phyloP scores from a whole-genome alignment of 2,329 filamentous ascomycete genomes.

The Phialophora verrucosa region DNA sequence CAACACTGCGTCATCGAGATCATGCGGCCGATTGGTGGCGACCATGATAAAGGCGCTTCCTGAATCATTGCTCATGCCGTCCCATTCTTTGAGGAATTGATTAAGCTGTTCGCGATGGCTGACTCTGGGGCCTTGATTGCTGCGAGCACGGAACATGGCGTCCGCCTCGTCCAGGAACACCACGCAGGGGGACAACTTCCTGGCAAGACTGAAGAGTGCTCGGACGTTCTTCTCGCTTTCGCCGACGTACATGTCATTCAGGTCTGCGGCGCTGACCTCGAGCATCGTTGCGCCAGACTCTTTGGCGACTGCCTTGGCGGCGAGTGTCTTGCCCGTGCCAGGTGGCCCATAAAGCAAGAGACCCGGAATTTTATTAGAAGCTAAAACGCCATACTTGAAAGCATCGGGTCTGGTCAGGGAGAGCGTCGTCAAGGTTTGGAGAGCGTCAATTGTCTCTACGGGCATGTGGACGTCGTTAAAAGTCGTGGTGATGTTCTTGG shows the following conservation, averaged over 20 bases:
- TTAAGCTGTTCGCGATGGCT: conserved; percentile 90
- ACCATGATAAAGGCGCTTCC: conserved; percentile 89
- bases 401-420: conserved; percentile 87
- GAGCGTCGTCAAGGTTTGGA: conserved; percentile 86
- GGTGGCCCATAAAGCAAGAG: conserved; percentile 87
- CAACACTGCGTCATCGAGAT: conserved; percentile 72
- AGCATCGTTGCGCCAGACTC: conserved; percentile 72
- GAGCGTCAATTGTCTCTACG: conserved; percentile 78
- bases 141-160: conserved; percentile 81
- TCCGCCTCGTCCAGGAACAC: conserved; percentile 98
- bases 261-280: conserved; percentile 85
- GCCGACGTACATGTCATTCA: conserved; percentile 96
- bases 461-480: conserved; percentile 88
- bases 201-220: conserved; percentile 87
- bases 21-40: conserved; percentile 92
- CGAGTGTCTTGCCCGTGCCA: conserved; percentile 66
- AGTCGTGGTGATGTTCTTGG: conserved; percentile 80
- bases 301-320: conserved; percentile 69
- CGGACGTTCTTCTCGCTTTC: conserved; percentile 96
- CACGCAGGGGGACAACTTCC: conserved; percentile 87
- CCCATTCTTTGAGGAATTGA: conserved; percentile 96
- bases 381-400: conserved; percentile 93
- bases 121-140: conserved; percentile 66
- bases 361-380: conserved; percentile 87
- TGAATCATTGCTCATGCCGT: conserved; percentile 80